Evolutionary conservation across 371 early-diverging fungal species (phyloP), one percentile per base, ranked within the genome.

Genomic region (Mucor saturninus): DNA sequence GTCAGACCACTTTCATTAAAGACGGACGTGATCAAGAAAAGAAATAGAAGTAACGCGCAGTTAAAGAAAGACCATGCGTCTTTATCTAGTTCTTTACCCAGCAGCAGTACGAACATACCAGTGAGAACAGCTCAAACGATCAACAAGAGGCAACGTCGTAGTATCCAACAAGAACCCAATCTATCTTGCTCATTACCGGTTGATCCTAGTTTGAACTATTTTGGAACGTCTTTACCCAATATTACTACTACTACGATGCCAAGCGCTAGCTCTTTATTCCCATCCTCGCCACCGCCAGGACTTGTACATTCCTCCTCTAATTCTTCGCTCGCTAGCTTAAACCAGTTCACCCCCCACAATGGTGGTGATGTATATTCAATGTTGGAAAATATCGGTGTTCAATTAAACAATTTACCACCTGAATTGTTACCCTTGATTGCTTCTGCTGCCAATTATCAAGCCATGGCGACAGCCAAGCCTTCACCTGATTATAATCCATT

Each of bases 11-110:
- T 73, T 26, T 69, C 70, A 45, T 37, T 73, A n/a, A 73, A 73
- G 64, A 67, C 69, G 13, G 67, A 69, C 49, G 61, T 69, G 11
- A 73, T 73, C 46, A 73, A 73, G 54, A 73, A 67, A n/a, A 61
- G 73, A 37, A 73, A 73, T 31, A 46, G 73, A 57, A 67, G 60
- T 49, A 38, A 61, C 7, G 14, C 59, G n/a, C 58, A 26, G 6
- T 8, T 54, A 43, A 46, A 13, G 14, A 53, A 46, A 35, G 46
- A 45, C 14, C 28, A 6, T 0, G 15, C 3, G 0, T 4, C 13
- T 30, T 21, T 60, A 21, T 61, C 61, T n/a, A 54, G 30, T 37
- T 61, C 61, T 14, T 29, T 61, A 29, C 61, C 61, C 4, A 57
- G 26, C 21, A 21, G 21, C 21, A 21, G 35, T 30, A 52, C 51